phyloP scores from a whole-genome alignment of 148 eudicot genomes.

The Fagopyrum esculentum region DNA sequence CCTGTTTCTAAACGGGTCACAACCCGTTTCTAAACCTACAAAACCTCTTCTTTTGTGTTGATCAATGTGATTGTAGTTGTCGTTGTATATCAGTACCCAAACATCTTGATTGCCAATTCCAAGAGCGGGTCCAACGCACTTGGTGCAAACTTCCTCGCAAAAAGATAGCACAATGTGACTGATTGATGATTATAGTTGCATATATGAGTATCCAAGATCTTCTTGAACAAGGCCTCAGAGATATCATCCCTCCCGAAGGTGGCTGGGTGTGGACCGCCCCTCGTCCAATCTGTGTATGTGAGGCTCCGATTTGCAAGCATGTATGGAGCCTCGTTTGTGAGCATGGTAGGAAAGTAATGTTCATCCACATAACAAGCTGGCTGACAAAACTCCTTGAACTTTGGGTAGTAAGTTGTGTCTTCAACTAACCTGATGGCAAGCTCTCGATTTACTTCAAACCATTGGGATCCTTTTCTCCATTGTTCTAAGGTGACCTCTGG shows the following conservation, averaged over 20 bases:
- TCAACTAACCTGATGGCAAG: slow-evolving; percentile 30
- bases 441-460: slow-evolving; percentile 46
- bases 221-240: slow-evolving; percentile 22
- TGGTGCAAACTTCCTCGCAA: slow-evolving; percentile 44
- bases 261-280: slow-evolving; percentile 52
- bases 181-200: slow-evolving; percentile 32
- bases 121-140: slow-evolving; percentile 36
- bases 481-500: slow-evolving; percentile 34
- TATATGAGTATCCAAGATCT: slow-evolving; percentile 17
- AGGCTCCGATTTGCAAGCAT: slow-evolving; percentile 38
- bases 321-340: slow-evolving; percentile 28
- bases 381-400: slow-evolving; percentile 34
- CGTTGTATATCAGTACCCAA: slow-evolving; percentile 25
- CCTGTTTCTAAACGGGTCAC: neutral
- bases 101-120: slow-evolving; percentile 25
- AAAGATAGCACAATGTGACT: slow-evolving; percentile 32
- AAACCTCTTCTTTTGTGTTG: neutral
- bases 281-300: slow-evolving; percentile 46
- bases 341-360: slow-evolving; percentile 52
- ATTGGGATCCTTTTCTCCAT: slow-evolving; percentile 51
- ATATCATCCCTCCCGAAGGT: slow-evolving; percentile 32
- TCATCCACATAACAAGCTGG: slow-evolving; percentile 51
- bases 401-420: slow-evolving; percentile 32
- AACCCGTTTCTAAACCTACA: neutral
- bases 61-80: neutral